Conservation (phyloP, 2,329 filamentous ascomycete species). For the Stachybotrys echinatus region DNA sequence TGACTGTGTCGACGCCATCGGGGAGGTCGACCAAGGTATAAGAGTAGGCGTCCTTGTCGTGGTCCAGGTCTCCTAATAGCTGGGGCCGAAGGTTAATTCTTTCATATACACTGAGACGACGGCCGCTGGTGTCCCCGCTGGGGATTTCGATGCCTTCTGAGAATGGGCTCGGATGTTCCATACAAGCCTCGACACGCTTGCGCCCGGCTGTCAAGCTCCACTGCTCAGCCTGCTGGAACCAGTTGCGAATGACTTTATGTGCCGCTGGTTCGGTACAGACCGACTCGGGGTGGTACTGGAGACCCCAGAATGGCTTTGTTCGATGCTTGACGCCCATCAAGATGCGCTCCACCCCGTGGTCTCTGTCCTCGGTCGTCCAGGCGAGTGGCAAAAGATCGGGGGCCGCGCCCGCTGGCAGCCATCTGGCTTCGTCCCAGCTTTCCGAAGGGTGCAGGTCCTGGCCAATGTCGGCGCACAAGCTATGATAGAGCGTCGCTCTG, state of each 20-base stretch:
- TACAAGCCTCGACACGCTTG: slow-evolving; percentile 3
- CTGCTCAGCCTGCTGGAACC: slow-evolving; percentile 61
- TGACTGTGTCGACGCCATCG: slow-evolving; percentile 40
- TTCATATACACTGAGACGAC: not conserved
- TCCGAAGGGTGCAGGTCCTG: slow-evolving; percentile 32
- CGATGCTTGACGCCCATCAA: slow-evolving; percentile 74
- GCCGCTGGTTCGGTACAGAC: slow-evolving; percentile 71
- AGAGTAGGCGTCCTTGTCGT: slow-evolving; percentile 21
- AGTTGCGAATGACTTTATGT: slow-evolving; percentile 62
- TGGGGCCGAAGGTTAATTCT: not conserved
- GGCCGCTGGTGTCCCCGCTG: not conserved
- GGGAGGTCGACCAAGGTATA: slow-evolving; percentile 38
- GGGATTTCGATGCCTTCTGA: not conserved
- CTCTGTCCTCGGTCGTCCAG: slow-evolving; percentile 49
- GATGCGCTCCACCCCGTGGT: slow-evolving; percentile 42
- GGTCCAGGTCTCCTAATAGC: not conserved
- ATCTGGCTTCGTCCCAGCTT: slow-evolving; percentile 32
- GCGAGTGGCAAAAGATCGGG: slow-evolving; percentile 52
- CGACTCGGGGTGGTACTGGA: slow-evolving; percentile 90
- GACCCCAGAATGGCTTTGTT: slow-evolving; percentile 70
- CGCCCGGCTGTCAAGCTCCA: slow-evolving; percentile 45
- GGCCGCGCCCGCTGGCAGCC: slow-evolving; percentile 27
- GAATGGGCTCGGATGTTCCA: slow-evolving; percentile 3
- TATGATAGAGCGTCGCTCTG: slow-evolving; percentile 73
- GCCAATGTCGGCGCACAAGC: slow-evolving; percentile 50